Base-by-base conservation (phyloP, 495 filamentous ascomycete species). In the Cladorrhinum samala region DNA sequence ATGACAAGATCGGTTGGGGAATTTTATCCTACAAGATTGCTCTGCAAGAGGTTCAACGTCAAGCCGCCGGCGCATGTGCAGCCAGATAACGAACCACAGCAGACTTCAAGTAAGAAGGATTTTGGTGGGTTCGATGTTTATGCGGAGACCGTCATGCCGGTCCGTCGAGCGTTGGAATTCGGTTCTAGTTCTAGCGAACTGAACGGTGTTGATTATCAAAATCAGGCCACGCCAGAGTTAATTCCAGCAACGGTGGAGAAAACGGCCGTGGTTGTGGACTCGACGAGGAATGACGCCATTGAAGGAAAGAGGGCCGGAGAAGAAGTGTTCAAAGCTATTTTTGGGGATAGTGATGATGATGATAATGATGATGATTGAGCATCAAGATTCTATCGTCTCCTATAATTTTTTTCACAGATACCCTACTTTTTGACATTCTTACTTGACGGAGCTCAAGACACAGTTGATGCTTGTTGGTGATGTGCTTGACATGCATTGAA, bases 31-130 rank as follows among this genome's bases (percentile, higher is more conserved):
- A 83, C 86, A 8, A 76, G 90, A 46, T 68, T 98, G 39, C 68
- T 98, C 25, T 97, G 93, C 71, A 98, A 98, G 69, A 77, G 93
- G 17, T 96, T 97, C 60, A 88, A 89, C 59, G 83, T 97, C 11
- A 81, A 79, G 58, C 84, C 87, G 0, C 89, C 91, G 0, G 77
- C 76, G 9, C 81, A 89, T 72, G 85, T 88, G 14, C 79, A 81
- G 53, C 68, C 76, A 11, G 85, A 88, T 56, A 76, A 79, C 14
- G 75, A 65, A 49, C 40, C 6, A 46, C 33, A 37, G 53, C 48
- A 17, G 11, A 47, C 20, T 27, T 50, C 56, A 71, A 68, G 52
- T n/a, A 68, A 69, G 37, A 68, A 69, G 42, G 27, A 33, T 33
- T 33, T 33, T 33, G 27, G 27, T 6, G 27, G 27, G 27, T 72